Evolutionary conservation across 495 filamentous ascomycete species (phyloP).

Genomic region (Penicillium turbatum): DNA sequence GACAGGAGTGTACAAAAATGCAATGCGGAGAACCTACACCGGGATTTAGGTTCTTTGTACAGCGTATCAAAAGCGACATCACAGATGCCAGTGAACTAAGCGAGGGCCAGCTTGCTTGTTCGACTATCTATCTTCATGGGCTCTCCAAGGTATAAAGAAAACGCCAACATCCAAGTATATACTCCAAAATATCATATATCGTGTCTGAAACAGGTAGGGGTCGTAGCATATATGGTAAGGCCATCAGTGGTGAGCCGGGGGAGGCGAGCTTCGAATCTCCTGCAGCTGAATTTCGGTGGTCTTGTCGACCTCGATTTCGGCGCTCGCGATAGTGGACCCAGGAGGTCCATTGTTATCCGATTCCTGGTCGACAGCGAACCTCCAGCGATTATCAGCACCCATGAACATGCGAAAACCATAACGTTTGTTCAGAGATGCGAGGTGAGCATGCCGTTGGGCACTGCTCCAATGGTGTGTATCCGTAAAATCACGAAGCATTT

Average conservation of each 20-base stretch:
- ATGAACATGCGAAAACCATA: slow-evolving; percentile 39
- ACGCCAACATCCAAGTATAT: not conserved
- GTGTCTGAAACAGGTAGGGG: not conserved
- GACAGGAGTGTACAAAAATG: not conserved
- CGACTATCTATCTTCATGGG: not conserved
- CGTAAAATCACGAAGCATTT: slow-evolving; percentile 36
- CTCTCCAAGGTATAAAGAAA: not conserved
- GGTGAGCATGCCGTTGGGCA: slow-evolving; percentile 28
- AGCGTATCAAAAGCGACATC: not conserved
- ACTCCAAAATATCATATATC: not conserved
- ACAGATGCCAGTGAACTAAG: not conserved
- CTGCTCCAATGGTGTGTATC: slow-evolving; percentile 34
- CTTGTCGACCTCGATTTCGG: slow-evolving; percentile 10
- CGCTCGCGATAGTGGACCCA: not conserved
- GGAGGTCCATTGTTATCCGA: slow-evolving; percentile 7
- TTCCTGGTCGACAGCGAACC: slow-evolving; percentile 40
- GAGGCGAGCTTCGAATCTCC: slow-evolving; percentile 8
- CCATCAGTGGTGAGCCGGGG: not conserved
- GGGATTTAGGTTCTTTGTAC: not conserved
- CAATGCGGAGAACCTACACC: not conserved
- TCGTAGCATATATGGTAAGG: not conserved
- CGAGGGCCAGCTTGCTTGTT: slow-evolving; percentile 2
- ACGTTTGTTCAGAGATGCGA: slow-evolving; percentile 29
- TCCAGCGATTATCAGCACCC: slow-evolving; percentile 30
- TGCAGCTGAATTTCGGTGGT: slow-evolving; percentile 16